Evolutionary conservation across 768 basidiomycete species (phyloP), one percentile per base, ranked within the genome.

Genomic region (Auricularia heimuer): DNA sequence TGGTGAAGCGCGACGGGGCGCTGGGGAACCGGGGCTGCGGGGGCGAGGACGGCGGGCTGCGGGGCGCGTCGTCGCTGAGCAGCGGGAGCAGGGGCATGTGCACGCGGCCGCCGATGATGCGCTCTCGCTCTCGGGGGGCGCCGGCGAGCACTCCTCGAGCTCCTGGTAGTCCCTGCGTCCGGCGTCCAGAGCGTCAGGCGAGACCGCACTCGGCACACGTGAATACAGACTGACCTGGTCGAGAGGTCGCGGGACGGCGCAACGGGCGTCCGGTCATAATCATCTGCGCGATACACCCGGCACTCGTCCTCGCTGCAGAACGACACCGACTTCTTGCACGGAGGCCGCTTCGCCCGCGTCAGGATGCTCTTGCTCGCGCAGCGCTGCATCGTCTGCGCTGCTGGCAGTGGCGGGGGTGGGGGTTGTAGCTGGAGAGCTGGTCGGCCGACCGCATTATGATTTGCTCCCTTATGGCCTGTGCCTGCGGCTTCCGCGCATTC

Each of bases 231-330:
- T 6, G 34, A 60, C 56, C 56, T 29, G 1, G 56, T 60, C 11
- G 29, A 33, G 0, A 60, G 56, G 56, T 60, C 56, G 34, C 56
- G 56, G 14, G 29, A 33, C 34, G 56, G 56, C 24, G 24, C 56
- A 14, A 60, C 56, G 34, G 56, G 7, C 3, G 56, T 60, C 29
- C 56, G 56, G 56, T 60, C 56, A 33, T 60, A 60, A 35, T 60
- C 56, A 35, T 60, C 56, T 11, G 56, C 56, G 11, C 14, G 14
- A 4, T 33, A 60, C 7, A 60, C 29, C 24, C 29, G 29, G 56
- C 56, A 60, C 29, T 60, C 56, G 11, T 60, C 56, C 14, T 60
- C 56, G 56, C 56, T 14, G 56, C 56, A 60, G 34, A 60, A 60
- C 56, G 56, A 60, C 56, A 60, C 56, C 24, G 56, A 8, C 56